These are phyloP conservation scores for Chaetomidium leptoderma DNA, from an alignment of 495 filamentous ascomycete genomes.

Conservation along the genomic window DNA sequence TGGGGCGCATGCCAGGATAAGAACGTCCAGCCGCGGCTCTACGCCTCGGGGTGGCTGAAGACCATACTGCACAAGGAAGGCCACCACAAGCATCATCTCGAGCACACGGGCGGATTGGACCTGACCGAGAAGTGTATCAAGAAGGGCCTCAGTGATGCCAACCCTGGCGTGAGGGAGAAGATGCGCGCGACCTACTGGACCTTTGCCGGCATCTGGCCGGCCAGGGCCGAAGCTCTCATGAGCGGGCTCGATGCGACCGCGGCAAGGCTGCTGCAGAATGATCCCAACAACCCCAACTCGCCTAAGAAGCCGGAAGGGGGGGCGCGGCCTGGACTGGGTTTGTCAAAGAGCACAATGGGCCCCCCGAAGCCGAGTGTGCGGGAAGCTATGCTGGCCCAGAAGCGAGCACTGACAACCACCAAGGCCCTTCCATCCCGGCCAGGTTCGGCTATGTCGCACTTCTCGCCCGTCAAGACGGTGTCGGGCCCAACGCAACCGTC, in stretches of 20 bases:
- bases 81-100: slow-evolving; percentile 72
- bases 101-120: slow-evolving; percentile 77
- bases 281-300: slow-evolving; percentile 72
- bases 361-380: slow-evolving; percentile 57
- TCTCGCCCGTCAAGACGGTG: slow-evolving; percentile 54
- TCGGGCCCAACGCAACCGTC: slow-evolving; percentile 42
- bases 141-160: slow-evolving; percentile 79
- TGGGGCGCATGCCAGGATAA: slow-evolving; percentile 79
- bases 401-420: slow-evolving; percentile 53
- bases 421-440: slow-evolving; percentile 64
- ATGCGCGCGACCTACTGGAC: slow-evolving; percentile 83
- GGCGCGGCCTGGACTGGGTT: slow-evolving; percentile 47
- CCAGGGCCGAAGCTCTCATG: slow-evolving; percentile 71
- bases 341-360: slow-evolving; percentile 54
- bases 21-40: slow-evolving; percentile 77
- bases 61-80: slow-evolving; percentile 73
- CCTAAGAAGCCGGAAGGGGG: slow-evolving; percentile 49
- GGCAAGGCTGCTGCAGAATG: slow-evolving; percentile 69
- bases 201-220: slow-evolving; percentile 71
- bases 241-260: slow-evolving; percentile 67
- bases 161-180: slow-evolving; percentile 77
- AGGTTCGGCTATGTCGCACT: slow-evolving; percentile 66
- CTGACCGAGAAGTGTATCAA: slow-evolving; percentile 81
- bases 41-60: slow-evolving; percentile 76
- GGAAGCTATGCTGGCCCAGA: slow-evolving; percentile 80